phyloP scores from a whole-genome alignment of 2,329 filamentous ascomycete genomes.

The Penicillium occitanis region DNA sequence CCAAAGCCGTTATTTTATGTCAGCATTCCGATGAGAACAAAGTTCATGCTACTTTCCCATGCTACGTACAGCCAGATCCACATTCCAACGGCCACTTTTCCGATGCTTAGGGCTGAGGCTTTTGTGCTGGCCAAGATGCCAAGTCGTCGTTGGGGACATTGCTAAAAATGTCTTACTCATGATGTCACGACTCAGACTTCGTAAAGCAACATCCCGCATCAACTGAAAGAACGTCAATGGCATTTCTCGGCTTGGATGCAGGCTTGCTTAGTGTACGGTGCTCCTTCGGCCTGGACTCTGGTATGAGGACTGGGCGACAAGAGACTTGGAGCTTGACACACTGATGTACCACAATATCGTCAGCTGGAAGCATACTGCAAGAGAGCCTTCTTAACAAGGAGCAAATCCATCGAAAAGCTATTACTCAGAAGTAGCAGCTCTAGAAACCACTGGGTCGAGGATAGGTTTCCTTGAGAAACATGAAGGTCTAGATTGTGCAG shows the following conservation, averaged over 20 bases:
- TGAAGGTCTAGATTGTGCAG: not conserved
- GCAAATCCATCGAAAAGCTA: not conserved
- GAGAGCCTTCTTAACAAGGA: not conserved
- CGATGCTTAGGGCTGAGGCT: not conserved
- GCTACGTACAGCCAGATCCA: constrained; percentile 4
- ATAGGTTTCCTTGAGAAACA: not conserved
- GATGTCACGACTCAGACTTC: constrained; percentile 8
- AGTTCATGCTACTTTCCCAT: constrained; percentile 12
- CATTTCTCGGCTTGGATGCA: not conserved
- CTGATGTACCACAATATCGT: not conserved
- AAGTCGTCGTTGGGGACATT: not conserved
- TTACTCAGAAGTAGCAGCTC: not conserved
- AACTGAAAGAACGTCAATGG: too few relatives aligned
- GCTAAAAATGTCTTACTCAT: not conserved
- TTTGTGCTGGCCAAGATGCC: not conserved
- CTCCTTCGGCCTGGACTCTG: not conserved
- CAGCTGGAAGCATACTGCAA: too few relatives aligned
- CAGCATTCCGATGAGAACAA: constrained; percentile 12
- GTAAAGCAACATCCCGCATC: not conserved
- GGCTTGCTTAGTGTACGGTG: not conserved
- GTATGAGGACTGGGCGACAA: not conserved
- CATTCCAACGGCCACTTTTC: constrained; percentile 5
- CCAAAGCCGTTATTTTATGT: constrained; percentile 9
- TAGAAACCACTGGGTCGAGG: too few relatives aligned
- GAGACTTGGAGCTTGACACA: not conserved